Base-by-base conservation (phyloP, 148 eudicot genomes). In the Fagopyrum homotropicum region DNA sequence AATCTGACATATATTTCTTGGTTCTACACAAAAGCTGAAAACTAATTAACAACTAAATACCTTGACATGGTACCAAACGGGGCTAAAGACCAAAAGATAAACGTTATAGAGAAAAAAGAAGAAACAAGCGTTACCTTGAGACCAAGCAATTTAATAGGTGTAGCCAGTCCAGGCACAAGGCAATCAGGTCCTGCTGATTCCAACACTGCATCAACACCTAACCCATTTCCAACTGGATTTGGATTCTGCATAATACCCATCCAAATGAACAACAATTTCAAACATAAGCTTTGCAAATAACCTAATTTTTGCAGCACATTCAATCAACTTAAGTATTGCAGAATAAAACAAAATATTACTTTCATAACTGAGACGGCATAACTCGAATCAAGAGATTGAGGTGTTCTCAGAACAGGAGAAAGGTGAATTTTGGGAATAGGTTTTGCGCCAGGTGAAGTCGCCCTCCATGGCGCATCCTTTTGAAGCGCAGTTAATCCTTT, bases 131-230 rank as follows among this genome's bases (percentile, higher is more conserved):
- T 61, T 14, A 95, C 98, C 98, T 95, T 92, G 26, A 95, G 76
- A 76, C 98, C 98, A 78, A 92, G 97, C 72, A 95, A 82, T 79
- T 86, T 92, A 66, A 95, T 59, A 29, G 98, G 97, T 35, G 85
- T 73, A 85, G 76, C 77, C 82, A 88, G 98, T 49, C 98, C 98
- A 50, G 98, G 97, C 17, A 94, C 93, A 81, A 94, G 85, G 79
- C 98, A 95, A 11, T 95, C 97, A 7, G 97, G 97, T n/a, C 98
- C 98, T 9, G 98, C 98, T 66, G 96, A 87, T 83, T 92, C 97
- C 74, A 95, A 82, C 55, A 92, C 75, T 64, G 98, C 98, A 81
- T 84, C 96, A 6, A 72, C 81, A n/a, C 85, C 98, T 74, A 94
- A 83, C 68, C 93, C 96, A 64, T 78, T 84, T 76, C 92, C 97